phyloP scores from a whole-genome alignment of 2,329 filamentous ascomycete genomes.

The Ophiostoma perfectum region DNA sequence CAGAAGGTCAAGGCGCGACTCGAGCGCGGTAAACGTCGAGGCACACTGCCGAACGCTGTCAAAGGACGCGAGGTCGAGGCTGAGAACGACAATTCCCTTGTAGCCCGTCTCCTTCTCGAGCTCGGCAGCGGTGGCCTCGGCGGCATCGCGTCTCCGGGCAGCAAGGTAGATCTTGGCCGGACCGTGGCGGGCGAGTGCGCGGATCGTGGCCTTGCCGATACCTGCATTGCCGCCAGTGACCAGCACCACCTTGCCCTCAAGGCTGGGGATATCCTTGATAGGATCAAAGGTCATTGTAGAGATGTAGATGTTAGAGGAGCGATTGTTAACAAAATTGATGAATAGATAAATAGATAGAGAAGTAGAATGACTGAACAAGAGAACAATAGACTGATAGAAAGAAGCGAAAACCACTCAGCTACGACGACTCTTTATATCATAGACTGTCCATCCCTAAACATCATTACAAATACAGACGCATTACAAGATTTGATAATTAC shows the following conservation, averaged over 20 bases:
- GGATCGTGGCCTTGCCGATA: conserved; percentile 39
- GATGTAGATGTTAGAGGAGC: too few species aligned
- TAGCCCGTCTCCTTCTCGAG: conserved; percentile 31
- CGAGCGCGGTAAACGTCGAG: conserved; percentile 33
- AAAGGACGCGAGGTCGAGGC: conserved; percentile 41
- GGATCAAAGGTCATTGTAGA: neutral
- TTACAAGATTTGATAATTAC: neutral
- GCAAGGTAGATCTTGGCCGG: conserved; percentile 48
- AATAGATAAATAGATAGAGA: too few species aligned
- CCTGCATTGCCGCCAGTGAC: conserved; percentile 41
- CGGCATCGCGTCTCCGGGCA: conserved; percentile 3
- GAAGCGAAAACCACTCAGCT: too few species aligned
- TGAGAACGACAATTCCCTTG: conserved; percentile 17
- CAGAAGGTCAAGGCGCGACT: conserved; percentile 39
- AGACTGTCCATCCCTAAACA: too few species aligned
- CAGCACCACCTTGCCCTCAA: conserved; percentile 38
- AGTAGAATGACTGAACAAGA: too few species aligned
- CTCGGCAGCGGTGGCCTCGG: neutral
- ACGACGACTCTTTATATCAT: too few species aligned
- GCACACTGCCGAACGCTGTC: conserved; percentile 40
- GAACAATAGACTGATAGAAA: too few species aligned
- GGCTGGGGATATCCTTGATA: conserved; percentile 34
- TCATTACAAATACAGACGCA: neutral
- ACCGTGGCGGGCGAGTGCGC: conserved; percentile 39
- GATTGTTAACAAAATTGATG: too few species aligned